Evolutionary conservation across 1,139 yeast species (phyloP).

Genomic region (Debaryomyces sp.): DNA sequence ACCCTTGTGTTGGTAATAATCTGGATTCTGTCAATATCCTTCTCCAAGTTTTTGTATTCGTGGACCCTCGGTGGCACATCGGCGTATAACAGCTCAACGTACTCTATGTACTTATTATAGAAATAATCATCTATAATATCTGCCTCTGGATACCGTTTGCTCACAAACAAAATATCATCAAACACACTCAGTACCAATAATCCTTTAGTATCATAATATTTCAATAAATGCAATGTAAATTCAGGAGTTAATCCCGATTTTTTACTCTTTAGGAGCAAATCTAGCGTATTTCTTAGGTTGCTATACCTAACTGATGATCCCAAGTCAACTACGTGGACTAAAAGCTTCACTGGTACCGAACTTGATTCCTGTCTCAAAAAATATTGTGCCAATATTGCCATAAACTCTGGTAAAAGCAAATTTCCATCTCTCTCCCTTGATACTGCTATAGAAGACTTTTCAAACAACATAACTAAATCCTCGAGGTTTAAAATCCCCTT

Average conservation of each 20-base stretch:
- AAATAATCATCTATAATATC: slow-evolving; percentile 23
- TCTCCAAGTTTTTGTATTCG: slow-evolving; percentile 36
- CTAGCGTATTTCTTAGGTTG: slow-evolving; percentile 9
- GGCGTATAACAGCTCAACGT: slow-evolving; percentile 33
- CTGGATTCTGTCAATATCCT: slow-evolving; percentile 36
- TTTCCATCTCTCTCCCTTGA: background rate
- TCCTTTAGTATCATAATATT: slow-evolving; percentile 17
- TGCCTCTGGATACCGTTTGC: slow-evolving; percentile 6
- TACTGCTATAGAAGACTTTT: slow-evolving; percentile 18
- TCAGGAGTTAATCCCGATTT: slow-evolving; percentile 16
- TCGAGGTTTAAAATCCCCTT: slow-evolving; percentile 9
- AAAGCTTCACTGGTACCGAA: slow-evolving; percentile 18
- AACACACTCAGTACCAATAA: slow-evolving; percentile 24
- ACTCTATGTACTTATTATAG: slow-evolving; percentile 22
- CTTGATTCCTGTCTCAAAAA: slow-evolving; percentile 17
- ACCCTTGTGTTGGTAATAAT: slow-evolving; percentile 16
- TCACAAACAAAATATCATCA: slow-evolving; percentile 22
- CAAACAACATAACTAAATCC: slow-evolving; percentile 22
- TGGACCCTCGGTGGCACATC: slow-evolving; percentile 36
- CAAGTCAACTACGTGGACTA: slow-evolving; percentile 29
- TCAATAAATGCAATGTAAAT: slow-evolving; percentile 26
- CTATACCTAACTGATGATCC: slow-evolving; percentile 20
- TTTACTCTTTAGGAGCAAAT: slow-evolving; percentile 6
- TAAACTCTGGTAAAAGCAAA: slow-evolving; percentile 27
- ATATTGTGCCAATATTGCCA: slow-evolving; percentile 26